Conservation (phyloP, 164 flowering plant species). For the Malania oleifera region DNA sequence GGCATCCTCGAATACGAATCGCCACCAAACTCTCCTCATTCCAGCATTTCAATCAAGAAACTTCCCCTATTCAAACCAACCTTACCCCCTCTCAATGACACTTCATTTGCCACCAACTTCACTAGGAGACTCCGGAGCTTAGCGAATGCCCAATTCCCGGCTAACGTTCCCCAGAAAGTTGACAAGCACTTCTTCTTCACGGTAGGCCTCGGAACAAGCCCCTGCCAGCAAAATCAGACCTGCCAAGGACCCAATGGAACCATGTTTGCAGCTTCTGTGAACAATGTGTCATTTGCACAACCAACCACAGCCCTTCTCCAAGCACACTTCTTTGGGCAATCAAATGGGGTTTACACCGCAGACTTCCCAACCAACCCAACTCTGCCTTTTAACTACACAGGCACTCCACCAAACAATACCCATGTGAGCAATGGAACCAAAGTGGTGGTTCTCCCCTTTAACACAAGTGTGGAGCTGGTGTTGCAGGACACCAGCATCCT, state of each 20-base stretch:
- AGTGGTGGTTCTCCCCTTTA: not conserved
- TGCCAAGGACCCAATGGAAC: constrained; percentile 3
- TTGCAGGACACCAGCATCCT: constrained; percentile 1
- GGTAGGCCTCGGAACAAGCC: constrained; percentile 2
- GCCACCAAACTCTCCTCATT: not conserved
- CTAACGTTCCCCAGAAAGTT: not conserved
- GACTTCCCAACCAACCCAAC: not conserved
- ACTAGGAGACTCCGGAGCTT: not conserved
- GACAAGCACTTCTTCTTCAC: constrained; percentile 2
- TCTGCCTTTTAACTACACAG: not conserved
- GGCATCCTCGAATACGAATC: not conserved
- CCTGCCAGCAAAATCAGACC: not conserved
- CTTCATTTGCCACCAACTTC: not conserved
- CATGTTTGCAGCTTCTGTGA: not conserved
- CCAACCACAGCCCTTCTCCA: not conserved
- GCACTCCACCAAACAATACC: not conserved
- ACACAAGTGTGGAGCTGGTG: constrained; percentile 2
- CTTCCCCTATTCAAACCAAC: not conserved
- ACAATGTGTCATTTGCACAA: not conserved
- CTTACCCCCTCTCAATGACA: constrained; percentile 2
- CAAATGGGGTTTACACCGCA: constrained; percentile 1
- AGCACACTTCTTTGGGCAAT: constrained; percentile 5
- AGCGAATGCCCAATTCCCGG: not conserved
- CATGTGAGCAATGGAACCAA: not conserved
- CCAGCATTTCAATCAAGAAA: not conserved